Evolutionary conservation across 2,329 filamentous ascomycete genomes (phyloP), one percentile per base, ranked within the genome.

Genomic region (Teratosphaeria nubilosa): DNA sequence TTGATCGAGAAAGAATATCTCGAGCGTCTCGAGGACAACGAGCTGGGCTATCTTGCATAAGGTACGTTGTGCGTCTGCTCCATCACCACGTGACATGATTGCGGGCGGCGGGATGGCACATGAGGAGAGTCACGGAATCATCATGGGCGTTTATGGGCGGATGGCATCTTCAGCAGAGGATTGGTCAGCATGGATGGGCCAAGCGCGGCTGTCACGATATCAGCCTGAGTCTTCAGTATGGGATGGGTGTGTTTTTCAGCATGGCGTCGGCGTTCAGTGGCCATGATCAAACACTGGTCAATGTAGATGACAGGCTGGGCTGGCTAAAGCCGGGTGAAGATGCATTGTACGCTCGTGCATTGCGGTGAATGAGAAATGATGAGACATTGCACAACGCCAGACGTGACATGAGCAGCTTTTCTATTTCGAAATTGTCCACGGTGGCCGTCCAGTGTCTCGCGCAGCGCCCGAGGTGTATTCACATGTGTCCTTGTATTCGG

Each of bases 1-100:
- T 81, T 99, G 48, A 86, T 99, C 64, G 94, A 99, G 80, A 99
- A 99, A 80, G 94, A 99, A 74, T 99, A 99, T 70, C 83, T 99
- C 54, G 94, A 99, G 79, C 89, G 94, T 58, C 78, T 97, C 59
- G 94, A 97, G 53, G 91, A 90, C 57, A 94, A 97, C 70, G 91
- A 96, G 71, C 82, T 99, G 60, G 90, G 92, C 58, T 97, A 97
- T 74, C 85, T 97, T 64, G 92, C 92, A 67, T 96, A 83, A 52
- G 27, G 20, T 53, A 48, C 16, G 41, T 10, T n/a, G 13, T 41
- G 13, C 34, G 34, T 41, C 34, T 41, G 34, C 5, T 41, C 14
- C 16, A 16, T 4, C 14, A 16, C 34, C 34, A 14, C 34, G 4
- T 41, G 34, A 16, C 13, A 41, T 16, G 34, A n/a, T n/a, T 41